These are phyloP conservation scores for Kewa caespitosa DNA, from an alignment of 179 eudicot genomes.

Conservation along the genomic window DNA sequence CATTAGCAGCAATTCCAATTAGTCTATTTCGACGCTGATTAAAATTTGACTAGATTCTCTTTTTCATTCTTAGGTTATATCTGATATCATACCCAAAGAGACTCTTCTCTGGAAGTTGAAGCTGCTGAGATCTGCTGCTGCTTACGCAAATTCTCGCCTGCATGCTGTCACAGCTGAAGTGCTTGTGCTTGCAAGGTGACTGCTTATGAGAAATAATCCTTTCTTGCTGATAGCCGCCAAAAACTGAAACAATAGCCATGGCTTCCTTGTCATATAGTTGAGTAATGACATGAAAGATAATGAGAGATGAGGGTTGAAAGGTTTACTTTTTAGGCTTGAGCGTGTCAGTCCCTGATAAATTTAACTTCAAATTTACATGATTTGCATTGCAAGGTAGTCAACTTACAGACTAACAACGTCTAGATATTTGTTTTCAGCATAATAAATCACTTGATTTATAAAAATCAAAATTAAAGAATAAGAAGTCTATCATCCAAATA, in stretches of 20 bases:
- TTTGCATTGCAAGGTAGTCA: too few species aligned
- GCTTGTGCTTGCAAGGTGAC: conserved; percentile 82
- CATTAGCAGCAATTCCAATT: too few species aligned
- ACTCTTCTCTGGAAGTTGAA: conserved; percentile 75
- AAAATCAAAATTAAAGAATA: too few species aligned
- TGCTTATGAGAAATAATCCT: neutral
- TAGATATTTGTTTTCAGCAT: neutral
- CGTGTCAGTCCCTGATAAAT: too few species aligned
- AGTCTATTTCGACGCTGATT: too few species aligned
- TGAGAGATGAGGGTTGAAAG: neutral
- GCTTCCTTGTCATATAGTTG: neutral
- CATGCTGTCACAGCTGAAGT: conserved; percentile 80
- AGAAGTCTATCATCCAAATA: neutral
- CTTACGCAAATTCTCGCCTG: conserved; percentile 69
- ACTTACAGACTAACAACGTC: neutral
- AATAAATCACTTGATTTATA: neutral
- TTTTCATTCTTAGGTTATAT: conserved; percentile 36
- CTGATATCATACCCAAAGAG: conserved; percentile 66
- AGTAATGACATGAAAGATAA: neutral
- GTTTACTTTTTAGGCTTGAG: too few species aligned
- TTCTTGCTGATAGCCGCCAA: neutral
- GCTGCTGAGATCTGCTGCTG: conserved; percentile 70
- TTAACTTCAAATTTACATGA: too few species aligned
- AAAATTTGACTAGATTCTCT: neutral
- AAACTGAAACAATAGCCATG: neutral